Conservation (phyloP, 2,329 filamentous ascomycete species). For the Apiospora pterosperma region DNA sequence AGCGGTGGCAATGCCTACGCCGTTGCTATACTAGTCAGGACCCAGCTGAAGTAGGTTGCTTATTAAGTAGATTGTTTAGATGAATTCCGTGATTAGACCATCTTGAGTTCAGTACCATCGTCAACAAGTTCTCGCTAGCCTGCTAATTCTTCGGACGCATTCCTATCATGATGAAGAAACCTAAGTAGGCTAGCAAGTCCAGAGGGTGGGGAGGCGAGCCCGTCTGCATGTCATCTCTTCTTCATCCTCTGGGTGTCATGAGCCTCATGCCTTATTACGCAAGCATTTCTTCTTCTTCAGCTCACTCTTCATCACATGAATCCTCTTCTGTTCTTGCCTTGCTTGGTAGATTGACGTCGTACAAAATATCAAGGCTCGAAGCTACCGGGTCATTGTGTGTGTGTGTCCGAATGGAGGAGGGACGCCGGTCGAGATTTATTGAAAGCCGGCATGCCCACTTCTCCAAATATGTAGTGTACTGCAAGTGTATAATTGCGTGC, state of each 20-base stretch:
- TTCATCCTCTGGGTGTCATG: not conserved
- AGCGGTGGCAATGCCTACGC: not conserved
- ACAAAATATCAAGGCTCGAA: not conserved
- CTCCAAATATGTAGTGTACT: not conserved
- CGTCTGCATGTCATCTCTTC: not conserved
- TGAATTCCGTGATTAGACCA: not conserved
- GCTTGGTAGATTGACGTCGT: not conserved
- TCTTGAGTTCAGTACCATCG: not conserved
- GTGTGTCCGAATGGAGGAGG: too few relatives aligned
- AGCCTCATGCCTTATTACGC: not conserved
- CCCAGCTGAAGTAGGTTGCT: not conserved
- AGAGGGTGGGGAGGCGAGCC: too few relatives aligned
- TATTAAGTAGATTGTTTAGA: not conserved
- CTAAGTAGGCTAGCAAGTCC: not conserved
- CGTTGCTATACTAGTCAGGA: not conserved
- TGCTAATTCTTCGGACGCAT: not conserved
- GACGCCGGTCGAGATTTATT: not conserved
- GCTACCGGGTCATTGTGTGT: too few relatives aligned
- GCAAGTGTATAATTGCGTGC: not conserved
- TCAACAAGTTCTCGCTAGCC: not conserved
- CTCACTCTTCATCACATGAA: not conserved
- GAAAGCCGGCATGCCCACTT: not conserved
- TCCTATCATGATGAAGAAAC: not conserved
- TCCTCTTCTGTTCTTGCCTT: not conserved
- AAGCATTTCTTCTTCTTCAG: too few relatives aligned